Conservation (phyloP, 1,284 basidiomycete genomes). For the Mycena sp. region DNA sequence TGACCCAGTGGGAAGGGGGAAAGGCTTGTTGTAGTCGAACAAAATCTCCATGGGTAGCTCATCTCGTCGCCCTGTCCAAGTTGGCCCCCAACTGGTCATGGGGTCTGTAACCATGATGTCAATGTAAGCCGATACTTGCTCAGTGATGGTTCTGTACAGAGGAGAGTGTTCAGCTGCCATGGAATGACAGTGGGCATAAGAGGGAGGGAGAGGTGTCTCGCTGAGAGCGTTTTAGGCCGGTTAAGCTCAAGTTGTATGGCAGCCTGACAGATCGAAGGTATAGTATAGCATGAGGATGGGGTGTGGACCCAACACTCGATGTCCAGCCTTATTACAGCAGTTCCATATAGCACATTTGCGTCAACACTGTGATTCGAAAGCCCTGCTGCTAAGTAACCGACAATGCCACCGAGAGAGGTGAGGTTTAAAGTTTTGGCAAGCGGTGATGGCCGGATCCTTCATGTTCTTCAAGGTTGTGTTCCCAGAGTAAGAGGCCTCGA, state of each 20-base stretch:
- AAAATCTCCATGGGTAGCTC: constrained; percentile 16
- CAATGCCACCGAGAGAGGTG: no score
- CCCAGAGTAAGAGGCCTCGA: no score
- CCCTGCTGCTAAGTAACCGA: no score
- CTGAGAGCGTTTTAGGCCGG: constrained; percentile 11
- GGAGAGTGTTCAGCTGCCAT: constrained; percentile 22
- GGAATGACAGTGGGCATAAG: constrained; percentile 15
- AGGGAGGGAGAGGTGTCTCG: constrained; percentile 11
- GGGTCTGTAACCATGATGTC: constrained; percentile 20
- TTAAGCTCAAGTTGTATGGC: constrained; percentile 7
- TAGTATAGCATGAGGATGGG: background rate
- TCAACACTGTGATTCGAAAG: no score
- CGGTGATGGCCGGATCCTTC: no score
- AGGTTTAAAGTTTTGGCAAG: no score
- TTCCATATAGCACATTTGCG: background rate
- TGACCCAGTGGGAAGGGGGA: constrained; percentile 19
- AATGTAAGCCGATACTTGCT: constrained; percentile 22
- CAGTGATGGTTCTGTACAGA: constrained; percentile 22
- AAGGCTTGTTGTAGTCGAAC: constrained; percentile 16
- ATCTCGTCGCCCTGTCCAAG: background rate
- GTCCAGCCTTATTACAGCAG: background rate
- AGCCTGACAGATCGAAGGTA: background rate
- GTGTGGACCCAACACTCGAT: background rate
- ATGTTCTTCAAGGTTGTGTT: no score
- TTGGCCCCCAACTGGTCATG: constrained; percentile 4